Base-by-base conservation (phyloP, 225 moss, liverwort and hornwort genomes). In the Pseudoscleropodium purum region DNA sequence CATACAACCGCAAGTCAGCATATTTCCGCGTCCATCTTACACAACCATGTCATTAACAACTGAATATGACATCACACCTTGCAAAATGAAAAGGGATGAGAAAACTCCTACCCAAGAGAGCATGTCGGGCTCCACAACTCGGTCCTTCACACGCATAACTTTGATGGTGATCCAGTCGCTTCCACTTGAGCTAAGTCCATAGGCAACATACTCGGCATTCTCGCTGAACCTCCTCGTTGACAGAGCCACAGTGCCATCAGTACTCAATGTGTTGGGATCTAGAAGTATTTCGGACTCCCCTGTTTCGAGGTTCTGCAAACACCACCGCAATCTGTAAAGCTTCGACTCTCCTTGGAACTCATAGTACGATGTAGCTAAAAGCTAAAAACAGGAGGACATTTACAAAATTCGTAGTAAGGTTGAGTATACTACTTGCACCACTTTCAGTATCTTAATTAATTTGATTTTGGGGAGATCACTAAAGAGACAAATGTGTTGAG, bases 151-250 rank as follows among this genome's bases (percentile, higher is more conserved):
- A 49, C 92, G 91, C 91, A 96, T 91, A 49, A 97, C 91, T 90
- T 96, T 95, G 88, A 98, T 94, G 37, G 95, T 95, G 82, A 96
- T 84, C 98, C 98, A 98, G 87, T 98, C 98, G 72, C 98, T 98
- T 54, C 98, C 98, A 82, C 97, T 95, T 25, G 94, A 89, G 89
- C 94, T 98, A 51, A 97, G 89, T 49, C 96, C 98, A 85, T 91
- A 97, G 47, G 98, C 96, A 87, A 98, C 21, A 87, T 92, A 95
- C 65, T 91, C 88, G 9, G 90, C 97, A 89, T 97, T 93, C 89
- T 95, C 92, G 81, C 93, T 98, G 88, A 96, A 88, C 60, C 89
- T 76, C 56, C 63, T 91, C 45, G 89, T 91, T 31, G 95, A 89
- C 79, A 98, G 91, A 27, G 98, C 94, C 60, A 98, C 95, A 23